Percentiles rank a stretch among this genome's conserved stretches.
Evolutionary conservation across 208 protist species (phyloP).

Genomic region (Acanthamoeba lenticulata): DNA sequence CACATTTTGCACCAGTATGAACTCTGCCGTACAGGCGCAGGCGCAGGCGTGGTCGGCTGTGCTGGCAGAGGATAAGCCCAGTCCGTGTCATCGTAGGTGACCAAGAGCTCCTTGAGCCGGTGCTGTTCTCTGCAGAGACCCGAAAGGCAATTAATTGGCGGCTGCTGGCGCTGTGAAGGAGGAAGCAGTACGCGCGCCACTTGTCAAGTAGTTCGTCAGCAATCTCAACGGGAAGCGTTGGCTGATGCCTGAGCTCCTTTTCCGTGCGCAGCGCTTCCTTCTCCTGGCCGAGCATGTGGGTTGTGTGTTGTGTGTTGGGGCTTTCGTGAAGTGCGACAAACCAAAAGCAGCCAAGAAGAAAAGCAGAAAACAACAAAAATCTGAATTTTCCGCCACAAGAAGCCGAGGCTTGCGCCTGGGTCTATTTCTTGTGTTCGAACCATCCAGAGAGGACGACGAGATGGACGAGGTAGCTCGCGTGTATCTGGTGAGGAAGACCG

Average conservation of each 20-base stretch:
- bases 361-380: no score
- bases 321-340: no score
- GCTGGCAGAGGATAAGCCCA: background rate
- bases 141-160: no score
- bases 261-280: background rate
- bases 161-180: background rate
- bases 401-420: no score
- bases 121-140: background rate
- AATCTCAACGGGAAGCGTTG: background rate
- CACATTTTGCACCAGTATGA: no score
- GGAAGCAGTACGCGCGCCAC: background rate
- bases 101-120: background rate
- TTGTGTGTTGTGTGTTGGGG: no score
- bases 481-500: conserved; percentile 26
- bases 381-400: no score
- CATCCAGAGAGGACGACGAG: no score
- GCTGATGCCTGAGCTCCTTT: background rate
- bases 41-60: no score
- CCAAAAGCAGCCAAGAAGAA: no score
- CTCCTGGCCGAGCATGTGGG: background rate
- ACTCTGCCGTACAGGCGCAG: no score
- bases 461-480: conserved; percentile 52
- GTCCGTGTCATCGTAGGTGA: background rate
- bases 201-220: background rate
- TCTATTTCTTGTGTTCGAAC: no score